A percentile compares a stretch with the other conserved stretches of the same genome.
Conservation (phyloP, 805 yeast species). For the Metschnikowia gruessii region DNA sequence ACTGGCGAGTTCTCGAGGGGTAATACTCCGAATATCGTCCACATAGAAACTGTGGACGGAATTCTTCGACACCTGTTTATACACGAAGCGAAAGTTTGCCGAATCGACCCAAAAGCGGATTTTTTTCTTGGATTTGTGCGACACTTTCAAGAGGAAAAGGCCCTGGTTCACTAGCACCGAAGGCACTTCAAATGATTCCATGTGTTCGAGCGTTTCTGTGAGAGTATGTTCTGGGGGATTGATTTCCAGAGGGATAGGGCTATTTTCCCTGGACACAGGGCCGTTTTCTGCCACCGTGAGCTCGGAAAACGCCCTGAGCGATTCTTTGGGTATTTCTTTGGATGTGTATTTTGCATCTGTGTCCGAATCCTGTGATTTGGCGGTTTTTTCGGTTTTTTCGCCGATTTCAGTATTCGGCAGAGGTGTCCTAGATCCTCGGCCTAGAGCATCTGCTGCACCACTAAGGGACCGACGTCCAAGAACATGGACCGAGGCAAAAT, state of each 20-base stretch:
- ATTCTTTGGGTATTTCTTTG: neutral
- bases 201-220: constrained; percentile 10
- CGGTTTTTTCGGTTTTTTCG: neutral
- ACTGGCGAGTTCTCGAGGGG: constrained; percentile 67
- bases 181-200: constrained; percentile 18
- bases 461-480: too few relatives aligned
- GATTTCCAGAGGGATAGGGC: neutral
- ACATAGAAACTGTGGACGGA: constrained; percentile 36
- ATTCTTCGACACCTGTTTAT: constrained; percentile 35
- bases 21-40: constrained; percentile 62
- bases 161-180: constrained; percentile 54
- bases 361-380: neutral
- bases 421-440: neutral
- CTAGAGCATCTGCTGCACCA: neutral
- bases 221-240: neutral
- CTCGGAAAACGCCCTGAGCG: too few relatives aligned
- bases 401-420: neutral
- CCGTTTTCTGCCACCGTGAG: neutral
- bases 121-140: constrained; percentile 64
- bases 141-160: constrained; percentile 60
- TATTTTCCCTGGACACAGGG: neutral
- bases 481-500: too few relatives aligned
- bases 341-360: too few relatives aligned
- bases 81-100: constrained; percentile 49
- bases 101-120: constrained; percentile 56